These are phyloP conservation scores for Sparassis latifolia DNA, from an alignment of 1,284 basidiomycete genomes.

Conservation along the genomic window DNA sequence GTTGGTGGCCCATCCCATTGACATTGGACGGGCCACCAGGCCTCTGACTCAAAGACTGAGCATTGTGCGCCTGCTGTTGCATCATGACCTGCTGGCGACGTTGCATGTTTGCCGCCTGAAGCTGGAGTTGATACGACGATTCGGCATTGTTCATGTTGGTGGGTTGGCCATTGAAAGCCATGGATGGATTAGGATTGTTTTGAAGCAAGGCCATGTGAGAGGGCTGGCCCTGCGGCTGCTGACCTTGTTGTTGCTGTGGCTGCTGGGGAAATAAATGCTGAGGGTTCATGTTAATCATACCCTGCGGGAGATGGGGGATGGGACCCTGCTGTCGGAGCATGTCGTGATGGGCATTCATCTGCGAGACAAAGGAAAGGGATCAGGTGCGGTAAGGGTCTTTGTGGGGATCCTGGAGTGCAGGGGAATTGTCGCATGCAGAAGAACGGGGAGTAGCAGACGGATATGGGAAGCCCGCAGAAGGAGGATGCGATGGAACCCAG, in stretches of 20 bases:
- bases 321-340: slow-evolving; percentile 36
- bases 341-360: slow-evolving; percentile 32
- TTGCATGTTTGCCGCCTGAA: slow-evolving; percentile 15
- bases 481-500: background rate
- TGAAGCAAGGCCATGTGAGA: slow-evolving; percentile 34
- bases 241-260: slow-evolving; percentile 31
- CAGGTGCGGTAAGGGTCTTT: background rate
- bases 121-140: slow-evolving; percentile 12
- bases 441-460: background rate
- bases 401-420: background rate
- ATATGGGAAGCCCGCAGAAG: background rate
- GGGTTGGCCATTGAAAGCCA: slow-evolving; percentile 29
- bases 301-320: slow-evolving; percentile 34
- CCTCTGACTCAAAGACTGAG: slow-evolving; percentile 34
- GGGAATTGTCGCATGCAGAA: background rate
- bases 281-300: slow-evolving; percentile 32
- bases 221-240: slow-evolving; percentile 22
- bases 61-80: slow-evolving; percentile 23
- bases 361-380: background rate
- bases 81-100: slow-evolving; percentile 25
- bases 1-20: slow-evolving; percentile 30
- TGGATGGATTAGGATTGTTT: slow-evolving; percentile 30
- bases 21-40: slow-evolving; percentile 30
- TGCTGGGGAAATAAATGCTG: slow-evolving; percentile 34
- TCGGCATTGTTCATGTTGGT: slow-evolving; percentile 17